Conservation (phyloP, 352 stramenopile species). For the Globisporangium spinosum region DNA sequence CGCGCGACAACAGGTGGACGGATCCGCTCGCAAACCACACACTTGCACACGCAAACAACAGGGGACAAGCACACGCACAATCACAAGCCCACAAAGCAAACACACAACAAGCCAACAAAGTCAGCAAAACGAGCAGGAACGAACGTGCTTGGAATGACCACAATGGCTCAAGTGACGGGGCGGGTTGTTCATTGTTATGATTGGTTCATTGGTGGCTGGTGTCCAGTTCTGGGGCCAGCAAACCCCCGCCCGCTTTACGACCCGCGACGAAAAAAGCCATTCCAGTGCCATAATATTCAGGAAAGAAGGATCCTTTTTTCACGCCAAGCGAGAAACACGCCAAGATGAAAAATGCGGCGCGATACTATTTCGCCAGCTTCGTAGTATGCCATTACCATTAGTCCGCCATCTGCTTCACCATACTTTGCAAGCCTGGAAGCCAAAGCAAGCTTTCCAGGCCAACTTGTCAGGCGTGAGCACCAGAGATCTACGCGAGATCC, state of each 20-base stretch:
- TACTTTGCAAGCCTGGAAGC: too few relatives aligned
- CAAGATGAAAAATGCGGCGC: background rate
- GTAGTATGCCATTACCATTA: background rate
- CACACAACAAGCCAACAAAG: background rate
- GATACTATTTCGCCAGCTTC: background rate
- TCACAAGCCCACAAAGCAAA: background rate
- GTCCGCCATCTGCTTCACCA: too few relatives aligned
- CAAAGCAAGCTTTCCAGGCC: too few relatives aligned
- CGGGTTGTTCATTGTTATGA: background rate
- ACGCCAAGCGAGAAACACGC: background rate
- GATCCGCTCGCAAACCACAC: conserved; percentile 1
- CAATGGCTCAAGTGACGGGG: background rate
- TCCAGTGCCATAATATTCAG: too few relatives aligned
- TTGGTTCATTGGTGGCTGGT: background rate
- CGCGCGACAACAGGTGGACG: background rate
- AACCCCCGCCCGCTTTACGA: background rate
- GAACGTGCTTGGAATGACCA: background rate
- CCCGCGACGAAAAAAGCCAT: background rate
- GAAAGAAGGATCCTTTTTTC: background rate
- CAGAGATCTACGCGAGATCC: too few relatives aligned
- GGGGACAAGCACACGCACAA: background rate
- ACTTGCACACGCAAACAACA: background rate
- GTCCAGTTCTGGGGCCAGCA: background rate
- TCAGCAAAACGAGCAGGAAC: background rate
- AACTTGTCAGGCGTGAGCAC: too few relatives aligned